Conservation (phyloP, 345 rosid species). For the Rhodamnia rubescens region DNA sequence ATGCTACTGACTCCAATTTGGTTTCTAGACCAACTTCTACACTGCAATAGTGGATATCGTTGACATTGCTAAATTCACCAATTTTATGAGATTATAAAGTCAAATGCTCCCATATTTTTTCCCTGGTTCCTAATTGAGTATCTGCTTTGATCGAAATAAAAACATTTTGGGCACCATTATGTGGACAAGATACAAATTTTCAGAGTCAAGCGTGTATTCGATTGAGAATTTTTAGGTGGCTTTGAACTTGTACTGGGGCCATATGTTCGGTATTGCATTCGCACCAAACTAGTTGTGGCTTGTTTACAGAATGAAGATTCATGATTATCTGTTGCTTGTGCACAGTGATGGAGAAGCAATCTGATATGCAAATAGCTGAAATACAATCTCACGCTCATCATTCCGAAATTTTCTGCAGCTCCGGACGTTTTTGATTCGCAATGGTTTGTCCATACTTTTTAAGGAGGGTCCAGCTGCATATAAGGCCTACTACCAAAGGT, state of each 20-base stretch:
- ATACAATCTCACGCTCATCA: not conserved
- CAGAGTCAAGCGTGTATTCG: not conserved
- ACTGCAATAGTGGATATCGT: not conserved
- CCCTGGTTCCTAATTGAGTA: not conserved
- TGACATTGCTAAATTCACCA: not conserved
- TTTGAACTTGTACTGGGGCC: not conserved
- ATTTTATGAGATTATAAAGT: not conserved
- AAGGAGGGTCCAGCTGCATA: slow-evolving; percentile 86
- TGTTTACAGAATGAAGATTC: not conserved
- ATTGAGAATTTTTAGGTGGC: not conserved
- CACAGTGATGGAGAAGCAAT: not conserved
- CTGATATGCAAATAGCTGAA: not conserved
- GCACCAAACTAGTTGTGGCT: not conserved
- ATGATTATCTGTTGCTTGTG: not conserved
- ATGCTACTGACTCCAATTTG: not conserved
- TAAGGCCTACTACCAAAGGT: slow-evolving; percentile 70
- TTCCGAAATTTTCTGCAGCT: slow-evolving; percentile 27
- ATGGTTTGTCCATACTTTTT: slow-evolving; percentile 75
- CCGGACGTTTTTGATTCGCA: slow-evolving; percentile 92
- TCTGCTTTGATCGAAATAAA: not conserved
- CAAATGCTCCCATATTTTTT: not conserved
- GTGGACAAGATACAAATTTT: not conserved
- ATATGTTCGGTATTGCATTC: not conserved
- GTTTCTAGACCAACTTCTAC: not conserved
- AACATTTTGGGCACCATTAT: not conserved